A percentile compares a stretch with the other conserved stretches of the same genome.
Conservation (phyloP, 2,329 filamentous ascomycete genomes). For the Aureobasidium sp. region DNA sequence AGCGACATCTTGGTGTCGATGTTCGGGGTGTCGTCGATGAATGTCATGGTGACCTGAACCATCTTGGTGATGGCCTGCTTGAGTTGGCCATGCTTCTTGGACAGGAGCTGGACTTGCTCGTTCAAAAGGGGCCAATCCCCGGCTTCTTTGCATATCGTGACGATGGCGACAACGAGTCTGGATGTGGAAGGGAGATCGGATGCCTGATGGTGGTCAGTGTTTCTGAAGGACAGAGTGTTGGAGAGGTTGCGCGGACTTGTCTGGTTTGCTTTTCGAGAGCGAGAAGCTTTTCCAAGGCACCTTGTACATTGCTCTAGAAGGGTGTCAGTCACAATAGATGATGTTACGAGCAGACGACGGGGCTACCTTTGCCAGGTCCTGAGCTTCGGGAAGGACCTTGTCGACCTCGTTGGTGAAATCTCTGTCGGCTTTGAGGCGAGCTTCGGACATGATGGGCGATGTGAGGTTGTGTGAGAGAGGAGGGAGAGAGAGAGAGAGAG, state of each 20-base stretch:
- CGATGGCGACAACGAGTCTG: slow-evolving; percentile 76
- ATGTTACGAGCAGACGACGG: not conserved
- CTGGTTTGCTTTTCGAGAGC: slow-evolving; percentile 92
- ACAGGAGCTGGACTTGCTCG: slow-evolving; percentile 89
- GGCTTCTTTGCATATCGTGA: slow-evolving; percentile 88
- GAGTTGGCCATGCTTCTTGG: slow-evolving; percentile 99
- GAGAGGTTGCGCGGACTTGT: slow-evolving; percentile 56
- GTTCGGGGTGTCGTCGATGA: slow-evolving; percentile 78
- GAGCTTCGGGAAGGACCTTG: slow-evolving; percentile 80
- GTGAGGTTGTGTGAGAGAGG: not conserved
- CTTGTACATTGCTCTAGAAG: slow-evolving; percentile 65
- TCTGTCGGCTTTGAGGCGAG: slow-evolving; percentile 86
- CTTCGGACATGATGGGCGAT: slow-evolving; percentile 59
- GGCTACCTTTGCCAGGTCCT: slow-evolving; percentile 76
- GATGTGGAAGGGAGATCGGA: slow-evolving; percentile 96
- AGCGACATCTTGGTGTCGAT: slow-evolving; percentile 83
- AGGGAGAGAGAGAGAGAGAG: not conserved
- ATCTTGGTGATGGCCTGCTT: slow-evolving; percentile 99
- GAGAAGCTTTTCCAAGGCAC: slow-evolving; percentile 87
- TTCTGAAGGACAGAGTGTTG: not conserved
- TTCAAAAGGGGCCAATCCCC: slow-evolving; percentile 93
- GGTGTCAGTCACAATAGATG: slow-evolving; percentile 22
- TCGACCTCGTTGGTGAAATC: slow-evolving; percentile 97
- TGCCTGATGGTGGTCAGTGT: slow-evolving; percentile 49
- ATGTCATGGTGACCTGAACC: slow-evolving; percentile 93